Evolutionary conservation across 1,284 basidiomycete species (phyloP).

Genomic region (Trichosporon ovoides): DNA sequence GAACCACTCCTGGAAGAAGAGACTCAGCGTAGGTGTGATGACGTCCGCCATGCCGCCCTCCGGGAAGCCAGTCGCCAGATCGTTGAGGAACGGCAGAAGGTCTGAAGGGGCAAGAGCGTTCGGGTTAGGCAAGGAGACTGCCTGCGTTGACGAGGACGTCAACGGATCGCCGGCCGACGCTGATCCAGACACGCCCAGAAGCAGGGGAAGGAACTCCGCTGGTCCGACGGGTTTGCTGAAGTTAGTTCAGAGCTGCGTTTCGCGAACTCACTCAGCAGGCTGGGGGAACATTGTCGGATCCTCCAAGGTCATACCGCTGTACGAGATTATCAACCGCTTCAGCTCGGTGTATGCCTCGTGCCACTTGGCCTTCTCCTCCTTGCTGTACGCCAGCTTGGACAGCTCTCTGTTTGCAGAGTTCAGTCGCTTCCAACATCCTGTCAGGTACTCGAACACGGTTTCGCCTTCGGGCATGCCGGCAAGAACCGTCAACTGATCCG

Average conservation of each 20-base stretch:
- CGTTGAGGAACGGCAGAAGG: conserved; percentile 50
- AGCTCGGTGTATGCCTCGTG: conserved; percentile 63
- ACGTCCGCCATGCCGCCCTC: conserved; percentile 50
- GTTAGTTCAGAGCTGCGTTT: not conserved
- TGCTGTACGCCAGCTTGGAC: conserved; percentile 61
- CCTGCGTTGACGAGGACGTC: conserved; percentile 34
- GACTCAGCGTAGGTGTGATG: conserved; percentile 48
- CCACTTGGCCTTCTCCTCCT: conserved; percentile 61
- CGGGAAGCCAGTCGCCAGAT: conserved; percentile 50
- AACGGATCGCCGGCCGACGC: conserved; percentile 55
- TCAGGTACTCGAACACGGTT: conserved; percentile 85
- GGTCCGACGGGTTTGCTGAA: conserved; percentile 64
- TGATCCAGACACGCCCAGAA: conserved; percentile 58
- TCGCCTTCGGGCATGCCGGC: conserved; percentile 71
- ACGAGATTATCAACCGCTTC: conserved; percentile 76
- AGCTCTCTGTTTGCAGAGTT: conserved; percentile 58
- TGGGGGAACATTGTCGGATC: conserved; percentile 91
- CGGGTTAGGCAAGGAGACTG: not conserved
- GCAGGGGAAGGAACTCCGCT: conserved; percentile 66
- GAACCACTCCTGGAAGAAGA: conserved; percentile 50
- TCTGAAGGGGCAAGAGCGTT: conserved; percentile 43
- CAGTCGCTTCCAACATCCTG: conserved; percentile 83
- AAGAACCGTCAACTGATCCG: conserved; percentile 70
- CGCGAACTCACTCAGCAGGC: conserved; percentile 59
- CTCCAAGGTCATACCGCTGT: conserved; percentile 81